Percentiles rank a stretch among this genome's conserved stretches.
phyloP scores from a whole-genome alignment of 208 protist species.

The Tritrichomonas foetus region DNA sequence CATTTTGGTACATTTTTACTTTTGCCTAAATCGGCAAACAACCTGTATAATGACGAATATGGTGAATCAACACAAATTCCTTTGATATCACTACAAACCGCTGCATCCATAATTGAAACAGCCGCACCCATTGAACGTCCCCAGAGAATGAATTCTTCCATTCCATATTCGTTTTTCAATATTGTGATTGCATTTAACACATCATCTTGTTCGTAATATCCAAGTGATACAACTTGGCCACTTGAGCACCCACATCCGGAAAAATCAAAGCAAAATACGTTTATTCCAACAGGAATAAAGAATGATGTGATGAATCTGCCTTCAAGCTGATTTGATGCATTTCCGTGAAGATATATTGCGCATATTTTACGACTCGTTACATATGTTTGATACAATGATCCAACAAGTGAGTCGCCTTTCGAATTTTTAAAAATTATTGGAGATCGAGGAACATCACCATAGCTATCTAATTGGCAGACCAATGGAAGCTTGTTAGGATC shows the following conservation, averaged over 20 bases:
- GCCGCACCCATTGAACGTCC: constrained; percentile 1
- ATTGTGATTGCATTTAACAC: neutral
- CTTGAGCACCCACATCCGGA: neutral
- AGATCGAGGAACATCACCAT: neutral
- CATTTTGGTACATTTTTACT: neutral
- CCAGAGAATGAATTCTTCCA: neutral
- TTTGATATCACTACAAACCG: neutral
- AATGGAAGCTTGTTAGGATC: neutral
- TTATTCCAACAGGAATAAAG: constrained; percentile 20
- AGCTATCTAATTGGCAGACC: neutral
- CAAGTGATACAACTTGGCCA: neutral
- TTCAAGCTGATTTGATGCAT: constrained; percentile 40
- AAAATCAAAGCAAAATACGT: constrained; percentile 21
- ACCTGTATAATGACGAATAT: neutral
- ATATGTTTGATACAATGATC: neutral
- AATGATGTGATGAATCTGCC: neutral
- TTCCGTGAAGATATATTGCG: neutral
- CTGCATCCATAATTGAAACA: neutral
- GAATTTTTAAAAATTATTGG: neutral
- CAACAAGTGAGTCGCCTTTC: neutral
- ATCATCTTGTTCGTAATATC: neutral
- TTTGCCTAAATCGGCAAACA: neutral
- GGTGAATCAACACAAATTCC: neutral
- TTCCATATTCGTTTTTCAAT: neutral
- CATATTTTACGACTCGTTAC: neutral